A percentile compares a stretch with the other conserved stretches of the same genome.
These are phyloP conservation scores for Clavispora carvajalis DNA, from an alignment of 805 yeast genomes.

Conservation along the genomic window DNA sequence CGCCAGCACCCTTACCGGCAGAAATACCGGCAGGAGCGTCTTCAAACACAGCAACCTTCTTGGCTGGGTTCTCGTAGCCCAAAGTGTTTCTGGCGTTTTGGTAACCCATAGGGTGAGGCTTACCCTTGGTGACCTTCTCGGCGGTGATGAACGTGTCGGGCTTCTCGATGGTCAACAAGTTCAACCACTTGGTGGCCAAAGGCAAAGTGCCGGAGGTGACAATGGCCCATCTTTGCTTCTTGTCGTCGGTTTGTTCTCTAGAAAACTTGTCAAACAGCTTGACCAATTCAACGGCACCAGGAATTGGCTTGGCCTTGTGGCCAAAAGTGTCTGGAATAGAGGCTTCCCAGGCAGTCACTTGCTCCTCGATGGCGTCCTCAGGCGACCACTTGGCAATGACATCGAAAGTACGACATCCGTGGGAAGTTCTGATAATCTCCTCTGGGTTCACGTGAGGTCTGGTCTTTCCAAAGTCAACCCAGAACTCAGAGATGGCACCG, in stretches of 20 bases:
- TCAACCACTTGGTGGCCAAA: constrained; percentile 76
- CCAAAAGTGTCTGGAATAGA: constrained; percentile 70
- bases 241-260: constrained; percentile 35
- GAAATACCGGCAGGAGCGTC: constrained; percentile 86
- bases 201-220: constrained; percentile 80
- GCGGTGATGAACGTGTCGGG: constrained; percentile 82
- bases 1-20: constrained; percentile 82
- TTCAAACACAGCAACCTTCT: constrained; percentile 65
- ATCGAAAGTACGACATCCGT: constrained; percentile 82
- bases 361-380: constrained; percentile 60
- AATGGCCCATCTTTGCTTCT: constrained; percentile 68
- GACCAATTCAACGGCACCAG: constrained; percentile 67
- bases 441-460: constrained; percentile 66
- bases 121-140: constrained; percentile 71
- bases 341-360: constrained; percentile 63
- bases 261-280: constrained; percentile 47
- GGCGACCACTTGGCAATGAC: constrained; percentile 72
- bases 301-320: constrained; percentile 65
- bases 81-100: constrained; percentile 48
- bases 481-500: constrained; percentile 74
- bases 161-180: constrained; percentile 50
- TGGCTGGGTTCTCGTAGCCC: constrained; percentile 31
- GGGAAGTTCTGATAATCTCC: constrained; percentile 67
- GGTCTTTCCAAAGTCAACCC: constrained; percentile 67
- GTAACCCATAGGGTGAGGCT: constrained; percentile 86